These are phyloP conservation scores for Aspergillus nidulans DNA, from an alignment of 495 filamentous ascomycete genomes.

Conservation along the genomic window DNA sequence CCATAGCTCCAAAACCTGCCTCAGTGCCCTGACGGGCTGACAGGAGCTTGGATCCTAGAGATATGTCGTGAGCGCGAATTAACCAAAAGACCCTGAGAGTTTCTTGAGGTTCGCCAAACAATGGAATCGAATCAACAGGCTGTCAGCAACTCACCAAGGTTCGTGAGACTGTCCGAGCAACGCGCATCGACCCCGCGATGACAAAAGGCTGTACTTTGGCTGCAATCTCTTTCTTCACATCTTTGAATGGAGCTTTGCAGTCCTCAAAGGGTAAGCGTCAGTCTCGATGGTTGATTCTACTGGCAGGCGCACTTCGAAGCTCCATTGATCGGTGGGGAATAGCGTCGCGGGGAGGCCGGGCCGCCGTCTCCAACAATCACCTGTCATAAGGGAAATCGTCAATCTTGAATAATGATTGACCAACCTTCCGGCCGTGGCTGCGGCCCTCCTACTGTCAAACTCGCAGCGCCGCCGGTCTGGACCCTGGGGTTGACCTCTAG, in stretches of 20 bases:
- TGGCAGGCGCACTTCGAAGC: not conserved
- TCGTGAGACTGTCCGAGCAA: not conserved
- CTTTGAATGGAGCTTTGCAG: not conserved
- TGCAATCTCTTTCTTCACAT: not conserved
- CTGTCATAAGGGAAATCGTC: conserved; percentile 14
- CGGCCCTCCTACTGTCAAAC: not conserved
- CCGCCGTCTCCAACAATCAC: conserved; percentile 18
- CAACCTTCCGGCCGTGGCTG: not conserved
- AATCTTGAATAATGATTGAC: conserved; percentile 1
- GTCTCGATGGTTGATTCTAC: not conserved
- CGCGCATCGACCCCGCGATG: conserved; percentile 6
- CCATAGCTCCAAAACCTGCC: not conserved
- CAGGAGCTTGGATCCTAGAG: conserved; percentile 1
- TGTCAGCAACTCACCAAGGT: not conserved
- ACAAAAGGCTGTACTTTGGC: conserved; percentile 5
- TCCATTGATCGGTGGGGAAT: conserved; percentile 2
- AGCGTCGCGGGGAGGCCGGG: conserved; percentile 18
- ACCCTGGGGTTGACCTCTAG: not conserved
- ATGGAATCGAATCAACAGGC: not conserved
- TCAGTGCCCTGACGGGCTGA: not conserved
- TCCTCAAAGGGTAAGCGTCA: not conserved
- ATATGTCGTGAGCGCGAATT: not conserved
- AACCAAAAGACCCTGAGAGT: not conserved
- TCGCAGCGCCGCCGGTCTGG: not conserved
- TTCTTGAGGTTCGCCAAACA: not conserved